Percentiles rank a stretch among this genome's conserved stretches.
phyloP scores from a whole-genome alignment of 345 rosid genomes.

The Odontarrhena argentea region DNA sequence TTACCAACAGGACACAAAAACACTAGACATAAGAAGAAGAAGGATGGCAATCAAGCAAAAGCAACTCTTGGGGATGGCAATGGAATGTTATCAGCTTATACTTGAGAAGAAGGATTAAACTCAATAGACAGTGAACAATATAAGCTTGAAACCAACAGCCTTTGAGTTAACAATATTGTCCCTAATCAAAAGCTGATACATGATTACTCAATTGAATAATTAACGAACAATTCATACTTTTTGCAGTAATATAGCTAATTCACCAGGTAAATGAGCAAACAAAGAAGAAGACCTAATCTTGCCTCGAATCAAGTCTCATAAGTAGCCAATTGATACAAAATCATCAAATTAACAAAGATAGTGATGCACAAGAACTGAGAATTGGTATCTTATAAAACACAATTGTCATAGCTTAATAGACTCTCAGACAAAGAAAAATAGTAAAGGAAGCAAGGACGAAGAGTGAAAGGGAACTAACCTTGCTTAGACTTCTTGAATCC shows the following conservation, averaged over 20 bases:
- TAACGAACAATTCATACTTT: neutral
- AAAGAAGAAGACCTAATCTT: neutral
- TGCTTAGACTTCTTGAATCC: slow-evolving; percentile 68
- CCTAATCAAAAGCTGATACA: slow-evolving; percentile 18
- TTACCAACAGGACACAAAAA: neutral
- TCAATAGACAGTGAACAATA: neutral
- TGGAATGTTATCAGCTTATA: slow-evolving; percentile 33
- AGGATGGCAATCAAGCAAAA: slow-evolving; percentile 17
- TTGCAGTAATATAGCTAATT: neutral
- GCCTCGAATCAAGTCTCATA: too few relatives aligned
- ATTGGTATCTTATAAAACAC: neutral
- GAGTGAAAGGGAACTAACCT: slow-evolving; percentile 43
- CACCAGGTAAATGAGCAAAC: slow-evolving; percentile 4
- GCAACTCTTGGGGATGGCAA: neutral
- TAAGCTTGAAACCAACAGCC: slow-evolving; percentile 1
- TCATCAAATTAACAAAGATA: neutral
- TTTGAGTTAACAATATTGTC: neutral
- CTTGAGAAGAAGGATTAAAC: slow-evolving; percentile 2
- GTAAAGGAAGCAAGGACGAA: slow-evolving; percentile 13
- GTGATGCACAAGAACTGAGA: neutral
- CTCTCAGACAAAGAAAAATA: slow-evolving; percentile 17
- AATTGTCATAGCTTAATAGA: slow-evolving; percentile 3
- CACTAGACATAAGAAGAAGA: too few relatives aligned
- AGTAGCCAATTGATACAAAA: slow-evolving; percentile 20
- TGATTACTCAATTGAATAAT: slow-evolving; percentile 8